Percentiles rank a stretch among this genome's conserved stretches.
Conservation (phyloP, 2,329 filamentous ascomycete genomes). For the Myriosclerotinia duriaeana region DNA sequence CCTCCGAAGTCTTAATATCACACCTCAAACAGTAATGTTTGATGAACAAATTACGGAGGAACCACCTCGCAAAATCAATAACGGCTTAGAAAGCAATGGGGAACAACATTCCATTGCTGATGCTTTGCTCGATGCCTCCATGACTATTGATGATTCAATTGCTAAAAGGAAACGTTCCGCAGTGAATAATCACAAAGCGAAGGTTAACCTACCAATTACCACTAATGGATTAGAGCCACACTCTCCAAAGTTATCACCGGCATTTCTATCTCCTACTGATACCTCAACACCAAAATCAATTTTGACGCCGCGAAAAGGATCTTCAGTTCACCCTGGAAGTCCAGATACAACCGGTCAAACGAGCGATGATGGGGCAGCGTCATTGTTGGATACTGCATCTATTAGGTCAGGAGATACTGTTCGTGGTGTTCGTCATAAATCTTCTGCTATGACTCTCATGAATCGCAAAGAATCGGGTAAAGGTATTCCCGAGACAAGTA, state of each 20-base stretch:
- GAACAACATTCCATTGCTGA: constrained; percentile 76
- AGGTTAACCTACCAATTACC: constrained; percentile 39
- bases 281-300: constrained; percentile 24
- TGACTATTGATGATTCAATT: constrained; percentile 72
- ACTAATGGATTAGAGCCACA: constrained; percentile 28
- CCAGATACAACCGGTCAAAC: constrained; percentile 28
- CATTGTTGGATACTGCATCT: constrained; percentile 36
- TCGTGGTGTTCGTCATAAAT: constrained; percentile 54
- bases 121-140: constrained; percentile 86
- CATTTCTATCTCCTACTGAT: constrained; percentile 32
- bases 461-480: constrained; percentile 58
- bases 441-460: constrained; percentile 62
- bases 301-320: constrained; percentile 28
- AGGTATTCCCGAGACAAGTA: constrained; percentile 63
- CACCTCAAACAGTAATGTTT: constrained; percentile 88
- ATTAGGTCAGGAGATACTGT: constrained; percentile 39
- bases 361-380: constrained; percentile 40
- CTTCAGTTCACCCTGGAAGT: constrained; percentile 24
- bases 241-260: constrained; percentile 34
- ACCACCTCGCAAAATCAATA: constrained; percentile 40
- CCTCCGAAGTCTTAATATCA: constrained; percentile 72
- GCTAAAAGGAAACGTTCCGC: constrained; percentile 54
- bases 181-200: constrained; percentile 51
- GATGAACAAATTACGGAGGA: constrained; percentile 65
- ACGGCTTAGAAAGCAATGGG: constrained; percentile 41